phyloP scores from a whole-genome alignment of 139 green algal species.

The Coelastrella sp. region DNA sequence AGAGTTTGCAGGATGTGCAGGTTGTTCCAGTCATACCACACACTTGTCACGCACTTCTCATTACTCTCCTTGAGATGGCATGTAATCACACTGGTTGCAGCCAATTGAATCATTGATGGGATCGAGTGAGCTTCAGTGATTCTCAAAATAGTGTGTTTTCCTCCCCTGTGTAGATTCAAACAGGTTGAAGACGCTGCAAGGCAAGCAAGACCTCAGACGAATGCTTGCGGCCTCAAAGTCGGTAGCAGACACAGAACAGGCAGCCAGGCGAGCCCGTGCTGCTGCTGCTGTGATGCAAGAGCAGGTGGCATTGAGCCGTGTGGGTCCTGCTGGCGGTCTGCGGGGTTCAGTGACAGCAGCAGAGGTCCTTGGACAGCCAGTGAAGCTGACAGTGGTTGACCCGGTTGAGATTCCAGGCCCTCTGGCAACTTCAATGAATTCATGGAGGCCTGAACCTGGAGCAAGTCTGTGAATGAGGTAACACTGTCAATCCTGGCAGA shows the following conservation, averaged over 20 bases:
- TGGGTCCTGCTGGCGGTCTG: neutral
- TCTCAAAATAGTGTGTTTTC: too few relatives aligned
- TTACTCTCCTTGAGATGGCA: too few relatives aligned
- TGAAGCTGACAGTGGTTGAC: neutral
- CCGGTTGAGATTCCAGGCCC: neutral
- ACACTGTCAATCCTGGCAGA: too few relatives aligned
- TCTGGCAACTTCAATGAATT: too few relatives aligned
- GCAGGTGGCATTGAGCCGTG: neutral
- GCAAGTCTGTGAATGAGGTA: too few relatives aligned
- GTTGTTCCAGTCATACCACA: too few relatives aligned
- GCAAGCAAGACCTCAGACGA: neutral
- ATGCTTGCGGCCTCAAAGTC: neutral
- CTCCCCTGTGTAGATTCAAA: neutral
- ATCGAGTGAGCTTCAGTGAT: too few relatives aligned
- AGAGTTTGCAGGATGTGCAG: too few relatives aligned
- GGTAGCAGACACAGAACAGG: neutral
- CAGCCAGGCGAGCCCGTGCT: neutral
- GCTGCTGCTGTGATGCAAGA: neutral
- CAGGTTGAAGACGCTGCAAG: neutral
- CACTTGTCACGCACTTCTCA: too few relatives aligned
- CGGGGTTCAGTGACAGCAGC: conserved; percentile 5
- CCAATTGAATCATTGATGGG: too few relatives aligned
- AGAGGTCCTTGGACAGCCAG: neutral
- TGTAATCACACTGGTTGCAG: too few relatives aligned
- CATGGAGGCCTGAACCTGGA: too few relatives aligned